A percentile compares a stretch with the other conserved stretches of the same genome.
Evolutionary conservation across 345 rosid species (phyloP).

Genomic region (Iberis pinnata): DNA sequence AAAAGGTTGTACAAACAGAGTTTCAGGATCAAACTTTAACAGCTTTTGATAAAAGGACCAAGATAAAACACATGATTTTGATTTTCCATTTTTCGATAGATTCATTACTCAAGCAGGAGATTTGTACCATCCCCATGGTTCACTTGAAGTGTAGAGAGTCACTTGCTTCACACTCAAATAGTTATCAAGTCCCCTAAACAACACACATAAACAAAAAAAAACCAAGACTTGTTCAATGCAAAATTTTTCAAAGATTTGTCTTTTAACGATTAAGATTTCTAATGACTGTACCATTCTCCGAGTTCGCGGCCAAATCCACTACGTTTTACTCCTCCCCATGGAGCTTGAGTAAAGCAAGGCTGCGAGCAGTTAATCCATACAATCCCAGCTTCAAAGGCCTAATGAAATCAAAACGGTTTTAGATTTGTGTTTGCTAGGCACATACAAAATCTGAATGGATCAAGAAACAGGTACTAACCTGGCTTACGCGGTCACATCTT

Average conservation of each 20-base stretch:
- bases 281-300: conserved; percentile 76
- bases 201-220: conserved; percentile 11
- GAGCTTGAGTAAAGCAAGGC: conserved; percentile 92
- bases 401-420: conserved; percentile 14
- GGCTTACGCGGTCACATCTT: conserved; percentile 81
- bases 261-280: background rate
- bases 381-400: conserved; percentile 75
- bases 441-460: background rate
- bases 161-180: conserved; percentile 92
- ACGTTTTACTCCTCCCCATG: conserved; percentile 96
- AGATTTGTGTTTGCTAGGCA: background rate
- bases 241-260: background rate
- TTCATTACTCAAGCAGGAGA: conserved; percentile 44
- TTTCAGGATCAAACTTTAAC: no score
- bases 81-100: no score
- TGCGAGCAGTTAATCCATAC: conserved; percentile 98
- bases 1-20: conserved; percentile 5
- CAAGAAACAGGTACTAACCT: conserved; percentile 44
- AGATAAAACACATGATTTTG: no score
- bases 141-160: conserved; percentile 60
- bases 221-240: conserved; percentile 16
- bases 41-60: conserved; percentile 3
- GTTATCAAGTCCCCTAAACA: conserved; percentile 79
- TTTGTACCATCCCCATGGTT: conserved; percentile 91
- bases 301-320: conserved; percentile 93